phyloP scores from a whole-genome alignment of 495 filamentous ascomycete genomes.

The Tuber microsphaerosporum region DNA sequence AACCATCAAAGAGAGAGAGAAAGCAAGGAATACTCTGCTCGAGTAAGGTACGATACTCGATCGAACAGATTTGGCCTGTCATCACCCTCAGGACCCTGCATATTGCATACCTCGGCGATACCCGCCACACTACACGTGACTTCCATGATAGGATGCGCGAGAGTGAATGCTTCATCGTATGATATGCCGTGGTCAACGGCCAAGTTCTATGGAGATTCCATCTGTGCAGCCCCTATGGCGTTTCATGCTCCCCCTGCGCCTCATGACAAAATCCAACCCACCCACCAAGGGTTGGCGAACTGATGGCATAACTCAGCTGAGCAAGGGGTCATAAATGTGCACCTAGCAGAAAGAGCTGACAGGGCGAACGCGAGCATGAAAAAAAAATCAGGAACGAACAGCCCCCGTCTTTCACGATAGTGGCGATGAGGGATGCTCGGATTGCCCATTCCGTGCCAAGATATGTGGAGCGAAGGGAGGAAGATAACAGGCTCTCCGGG shows the following conservation, averaged over 20 bases:
- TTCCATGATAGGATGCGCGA: neutral
- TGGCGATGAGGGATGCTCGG: neutral
- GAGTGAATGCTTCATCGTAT: neutral
- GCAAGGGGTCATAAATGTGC: neutral
- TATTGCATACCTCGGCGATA: neutral
- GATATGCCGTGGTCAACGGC: neutral
- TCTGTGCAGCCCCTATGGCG: neutral
- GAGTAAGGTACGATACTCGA: neutral
- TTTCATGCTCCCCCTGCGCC: neutral
- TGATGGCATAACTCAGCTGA: neutral
- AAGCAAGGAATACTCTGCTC: neutral
- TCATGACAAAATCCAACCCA: neutral
- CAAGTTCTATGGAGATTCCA: neutral
- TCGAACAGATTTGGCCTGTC: neutral
- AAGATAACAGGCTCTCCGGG: neutral
- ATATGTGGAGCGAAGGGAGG: neutral
- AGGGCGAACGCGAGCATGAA: neutral
- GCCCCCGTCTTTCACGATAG: neutral
- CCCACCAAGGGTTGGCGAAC: neutral
- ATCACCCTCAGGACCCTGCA: neutral
- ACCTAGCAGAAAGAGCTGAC: neutral
- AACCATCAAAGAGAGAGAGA: neutral
- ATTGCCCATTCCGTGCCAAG: neutral
- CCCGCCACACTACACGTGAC: neutral
- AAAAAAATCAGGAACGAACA: neutral